These are phyloP conservation scores for Adansonia gregorii DNA, from an alignment of 441 rosid species.

Conservation along the genomic window DNA sequence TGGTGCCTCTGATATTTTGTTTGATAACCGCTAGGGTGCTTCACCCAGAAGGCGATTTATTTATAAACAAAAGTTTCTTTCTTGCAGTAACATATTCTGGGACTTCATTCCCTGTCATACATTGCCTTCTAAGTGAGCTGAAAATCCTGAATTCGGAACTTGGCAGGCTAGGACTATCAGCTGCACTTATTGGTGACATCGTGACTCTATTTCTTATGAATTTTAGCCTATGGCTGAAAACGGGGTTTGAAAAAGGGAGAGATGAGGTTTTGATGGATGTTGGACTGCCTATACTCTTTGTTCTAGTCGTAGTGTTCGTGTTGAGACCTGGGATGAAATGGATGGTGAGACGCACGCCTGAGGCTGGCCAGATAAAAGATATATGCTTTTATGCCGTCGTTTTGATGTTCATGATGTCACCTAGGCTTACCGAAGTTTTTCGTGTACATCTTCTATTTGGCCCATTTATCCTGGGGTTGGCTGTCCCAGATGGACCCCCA, in stretches of 20 bases:
- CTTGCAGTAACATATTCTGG: constrained; percentile 20
- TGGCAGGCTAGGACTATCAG: constrained; percentile 12
- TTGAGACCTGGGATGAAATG: constrained; percentile 24
- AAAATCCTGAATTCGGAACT: constrained; percentile 22
- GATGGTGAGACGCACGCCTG: constrained; percentile 35
- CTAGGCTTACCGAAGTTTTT: background rate
- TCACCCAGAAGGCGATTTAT: background rate
- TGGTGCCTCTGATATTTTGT: constrained; percentile 16
- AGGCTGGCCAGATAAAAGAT: constrained; percentile 28
- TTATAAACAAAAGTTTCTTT: background rate
- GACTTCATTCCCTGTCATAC: constrained; percentile 38
- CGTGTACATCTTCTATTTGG: background rate
- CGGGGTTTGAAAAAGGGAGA: too few relatives aligned
- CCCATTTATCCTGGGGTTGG: constrained; percentile 39
- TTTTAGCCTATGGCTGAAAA: background rate
- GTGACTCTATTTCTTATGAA: background rate
- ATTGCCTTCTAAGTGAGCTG: constrained; percentile 10
- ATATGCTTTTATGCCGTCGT: constrained; percentile 20
- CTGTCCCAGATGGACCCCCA: constrained; percentile 42
- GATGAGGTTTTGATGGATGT: background rate
- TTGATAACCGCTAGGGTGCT: background rate
- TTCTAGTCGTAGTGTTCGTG: background rate
- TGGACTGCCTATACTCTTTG: background rate
- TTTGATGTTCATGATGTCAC: constrained; percentile 1
- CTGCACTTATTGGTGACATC: background rate